Evolutionary conservation across 2,329 filamentous ascomycete species (phyloP).

Genomic region (Intubia oerlemansii): DNA sequence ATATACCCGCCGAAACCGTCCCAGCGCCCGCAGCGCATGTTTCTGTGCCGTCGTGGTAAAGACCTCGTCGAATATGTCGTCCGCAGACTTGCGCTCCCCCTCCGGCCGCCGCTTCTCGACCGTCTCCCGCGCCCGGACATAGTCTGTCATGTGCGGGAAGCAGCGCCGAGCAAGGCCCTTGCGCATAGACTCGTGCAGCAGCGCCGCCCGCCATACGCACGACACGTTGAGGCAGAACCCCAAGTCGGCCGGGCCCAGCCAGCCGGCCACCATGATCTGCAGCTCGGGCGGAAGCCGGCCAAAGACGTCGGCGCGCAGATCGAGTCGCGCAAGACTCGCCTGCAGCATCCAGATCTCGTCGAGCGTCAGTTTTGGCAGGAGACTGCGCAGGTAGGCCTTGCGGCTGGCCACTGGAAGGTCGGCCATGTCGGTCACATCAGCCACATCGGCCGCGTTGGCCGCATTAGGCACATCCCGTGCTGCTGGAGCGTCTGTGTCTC

Average conservation of each 20-base stretch:
- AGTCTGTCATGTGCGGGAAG: no score
- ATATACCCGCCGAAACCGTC: constrained; percentile 4
- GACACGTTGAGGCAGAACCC: constrained; percentile 8
- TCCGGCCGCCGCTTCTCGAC: no score
- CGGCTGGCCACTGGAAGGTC: no score
- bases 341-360: constrained; percentile 8
- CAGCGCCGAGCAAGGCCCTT: constrained; percentile 2
- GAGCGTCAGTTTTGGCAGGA: constrained; percentile 4
- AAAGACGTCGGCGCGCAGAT: constrained; percentile 7
- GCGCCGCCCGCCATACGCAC: constrained; percentile 3
- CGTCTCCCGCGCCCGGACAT: no score
- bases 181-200: constrained; percentile 3
- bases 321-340: constrained; percentile 3
- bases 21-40: constrained; percentile 1
- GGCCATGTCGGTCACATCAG: no score
- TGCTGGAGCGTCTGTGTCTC: no score
- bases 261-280: constrained; percentile 5
- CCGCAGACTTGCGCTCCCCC: no score
- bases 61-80: constrained; percentile 1
- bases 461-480: no score
- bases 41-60: constrained; percentile 2
- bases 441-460: no score
- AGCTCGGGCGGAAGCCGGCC: constrained; percentile 7
- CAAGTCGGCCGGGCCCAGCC: constrained; percentile 6
- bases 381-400: constrained; percentile 3